A percentile compares a stretch with the other conserved stretches of the same genome.
Evolutionary conservation across 1,139 yeast species (phyloP).

Genomic region (Debaryomycetaceae sp.): DNA sequence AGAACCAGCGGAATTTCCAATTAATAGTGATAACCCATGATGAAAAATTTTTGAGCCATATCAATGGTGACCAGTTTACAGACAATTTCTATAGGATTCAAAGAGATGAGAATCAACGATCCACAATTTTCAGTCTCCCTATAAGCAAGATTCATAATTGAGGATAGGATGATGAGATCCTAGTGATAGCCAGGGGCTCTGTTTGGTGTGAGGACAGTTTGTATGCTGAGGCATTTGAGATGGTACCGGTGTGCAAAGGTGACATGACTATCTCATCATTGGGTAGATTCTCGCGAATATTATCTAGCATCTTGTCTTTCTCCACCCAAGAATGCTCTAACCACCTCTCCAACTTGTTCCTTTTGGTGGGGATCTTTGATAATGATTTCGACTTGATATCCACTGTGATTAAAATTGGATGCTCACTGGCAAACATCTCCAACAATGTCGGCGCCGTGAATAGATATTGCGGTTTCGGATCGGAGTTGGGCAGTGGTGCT

Average conservation of each 20-base stretch:
- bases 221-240: background rate
- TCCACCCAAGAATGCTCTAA: conserved; percentile 68
- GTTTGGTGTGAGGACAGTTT: background rate
- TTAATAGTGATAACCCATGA: conserved; percentile 94
- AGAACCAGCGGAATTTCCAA: conserved; percentile 83
- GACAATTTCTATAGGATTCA: conserved; percentile 82
- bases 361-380: conserved; percentile 48
- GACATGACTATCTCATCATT: background rate
- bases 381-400: conserved; percentile 47
- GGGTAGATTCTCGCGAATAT: background rate
- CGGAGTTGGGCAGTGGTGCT: conserved; percentile 6
- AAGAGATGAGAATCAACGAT: conserved; percentile 77
- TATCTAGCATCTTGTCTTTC: conserved; percentile 46
- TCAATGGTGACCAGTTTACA: conserved; percentile 83
- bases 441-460: conserved; percentile 47
- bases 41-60: conserved; percentile 80
- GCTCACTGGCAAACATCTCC: conserved; percentile 47
- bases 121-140: conserved; percentile 57
- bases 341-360: conserved; percentile 62
- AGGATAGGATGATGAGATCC: background rate
- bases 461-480: background rate
- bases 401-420: conserved; percentile 43
- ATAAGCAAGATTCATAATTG: conserved; percentile 25
- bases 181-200: background rate
- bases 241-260: background rate